Base-by-base conservation (phyloP, 805 yeast species). In the Hanseniaspora valbyensis region DNA sequence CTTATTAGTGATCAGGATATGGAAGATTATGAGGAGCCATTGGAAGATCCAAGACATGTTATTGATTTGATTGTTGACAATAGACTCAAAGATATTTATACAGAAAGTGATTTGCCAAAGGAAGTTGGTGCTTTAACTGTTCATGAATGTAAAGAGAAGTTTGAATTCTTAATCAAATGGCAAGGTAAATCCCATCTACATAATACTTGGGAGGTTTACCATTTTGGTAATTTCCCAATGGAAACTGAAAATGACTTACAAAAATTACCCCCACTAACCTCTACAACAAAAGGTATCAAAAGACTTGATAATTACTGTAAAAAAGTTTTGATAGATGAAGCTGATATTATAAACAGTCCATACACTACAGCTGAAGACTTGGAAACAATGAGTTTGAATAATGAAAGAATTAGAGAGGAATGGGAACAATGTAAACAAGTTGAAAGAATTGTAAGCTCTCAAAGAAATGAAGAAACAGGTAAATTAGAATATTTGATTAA, bases 331-430 rank as follows among this genome's bases (percentile, higher is more conserved):
- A 68, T 84, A 6, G 67, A 75, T 53, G 96, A 89, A 60, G 76
- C 77, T 57, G 84, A 84, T 59, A 73, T 88, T 40, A 74, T 95
- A 57, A 70, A 69, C 42, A 96, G 90, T 60, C 84, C 95, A 0
- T 66, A 69, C 53, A 85, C 94, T 3, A 86, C 96, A 0, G 76
- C 83, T 49, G 98, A 90, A 66, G 97, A 92, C 57, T 72, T 90
- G 36, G 98, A 90, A 65, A 81, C 87, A 19, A 81, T 90, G 88
- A 95, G 88, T 59, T 75, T 90, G 56, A 97, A 90, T 59, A 76
- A 80, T 25, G 96, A 88, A 61, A 74, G 95, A 42, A 74, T 81
- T 61, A 70, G 84, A 36, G 97, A 90, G 55, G 90, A 85, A 58
- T 77, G 80, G 55, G 81, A 77, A 39, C 96, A 89, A 62, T 89